These are phyloP conservation scores for Viola pubescens DNA, from an alignment of 441 rosid genomes.

Conservation along the genomic window DNA sequence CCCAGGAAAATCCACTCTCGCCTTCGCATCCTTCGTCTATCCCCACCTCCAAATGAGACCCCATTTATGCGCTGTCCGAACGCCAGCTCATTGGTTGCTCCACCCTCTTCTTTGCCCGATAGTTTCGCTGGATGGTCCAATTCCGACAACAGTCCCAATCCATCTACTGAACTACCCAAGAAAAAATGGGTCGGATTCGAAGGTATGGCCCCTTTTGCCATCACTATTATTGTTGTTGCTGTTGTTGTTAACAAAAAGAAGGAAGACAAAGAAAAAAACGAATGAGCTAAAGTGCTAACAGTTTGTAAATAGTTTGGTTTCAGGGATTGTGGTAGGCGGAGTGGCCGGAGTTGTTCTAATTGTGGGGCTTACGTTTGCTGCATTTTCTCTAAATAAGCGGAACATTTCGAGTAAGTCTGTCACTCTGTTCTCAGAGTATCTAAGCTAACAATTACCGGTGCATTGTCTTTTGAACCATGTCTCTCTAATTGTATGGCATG, in stretches of 20 bases:
- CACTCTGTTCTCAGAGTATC: constrained; percentile 2
- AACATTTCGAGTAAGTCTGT: constrained; percentile 45
- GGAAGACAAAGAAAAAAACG: too few relatives aligned
- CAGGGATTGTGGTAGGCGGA: constrained; percentile 83
- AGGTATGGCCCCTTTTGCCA: neutral
- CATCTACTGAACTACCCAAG: constrained; percentile 26
- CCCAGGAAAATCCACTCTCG: constrained; percentile 23
- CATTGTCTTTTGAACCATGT: neutral
- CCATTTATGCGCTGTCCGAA: constrained; percentile 14
- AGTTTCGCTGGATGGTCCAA: constrained; percentile 64
- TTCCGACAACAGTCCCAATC: constrained; percentile 32
- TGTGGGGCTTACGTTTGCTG: constrained; percentile 52
- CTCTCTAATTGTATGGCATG: too few relatives aligned
- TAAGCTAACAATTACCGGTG: neutral
- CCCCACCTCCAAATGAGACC: constrained; percentile 14
- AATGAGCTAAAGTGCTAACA: constrained; percentile 31
- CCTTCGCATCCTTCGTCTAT: constrained; percentile 20
- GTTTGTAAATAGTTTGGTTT: constrained; percentile 54
- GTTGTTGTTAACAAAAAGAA: too few relatives aligned
- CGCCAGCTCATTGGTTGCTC: constrained; percentile 24
- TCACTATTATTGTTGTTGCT: too few relatives aligned
- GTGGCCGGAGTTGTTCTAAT: constrained; percentile 54
- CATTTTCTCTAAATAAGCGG: constrained; percentile 49
- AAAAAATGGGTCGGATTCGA: constrained; percentile 50
- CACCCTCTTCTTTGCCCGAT: constrained; percentile 31